These are phyloP conservation scores for Coemansia sp. DNA, from an alignment of 192 early-diverging fungal genomes.

Conservation along the genomic window DNA sequence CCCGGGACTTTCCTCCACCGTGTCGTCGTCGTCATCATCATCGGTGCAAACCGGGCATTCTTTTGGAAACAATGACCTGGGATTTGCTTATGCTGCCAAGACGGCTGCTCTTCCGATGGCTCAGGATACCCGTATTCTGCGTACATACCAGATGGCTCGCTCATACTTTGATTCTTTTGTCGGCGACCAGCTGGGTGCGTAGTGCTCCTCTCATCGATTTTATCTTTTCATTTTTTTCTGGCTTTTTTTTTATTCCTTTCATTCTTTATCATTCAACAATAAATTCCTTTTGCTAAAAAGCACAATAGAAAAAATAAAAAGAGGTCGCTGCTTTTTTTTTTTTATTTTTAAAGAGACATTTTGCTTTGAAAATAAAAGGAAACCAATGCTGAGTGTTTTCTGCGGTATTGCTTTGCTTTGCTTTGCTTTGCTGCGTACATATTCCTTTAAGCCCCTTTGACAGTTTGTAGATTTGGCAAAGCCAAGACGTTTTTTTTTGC, in stretches of 20 bases:
- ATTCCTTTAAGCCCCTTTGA: too few species aligned
- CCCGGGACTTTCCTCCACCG: neutral
- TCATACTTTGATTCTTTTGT: conserved; percentile 52
- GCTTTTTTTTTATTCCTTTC: neutral
- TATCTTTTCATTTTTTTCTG: neutral
- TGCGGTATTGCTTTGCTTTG: too few species aligned
- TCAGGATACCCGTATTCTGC: conserved; percentile 43
- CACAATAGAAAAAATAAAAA: neutral
- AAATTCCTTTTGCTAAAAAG: too few species aligned
- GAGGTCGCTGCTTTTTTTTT: neutral
- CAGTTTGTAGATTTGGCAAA: too few species aligned
- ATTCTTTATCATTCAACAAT: too few species aligned
- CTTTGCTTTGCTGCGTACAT: too few species aligned
- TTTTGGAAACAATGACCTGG: neutral
- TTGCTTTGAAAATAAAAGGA: too few species aligned
- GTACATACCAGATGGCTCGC: conserved; percentile 41
- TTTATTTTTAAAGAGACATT: neutral
- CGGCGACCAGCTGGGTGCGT: conserved; percentile 20
- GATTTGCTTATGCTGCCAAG: neutral
- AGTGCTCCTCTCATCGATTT: neutral
- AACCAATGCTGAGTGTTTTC: too few species aligned
- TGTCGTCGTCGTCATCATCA: neutral
- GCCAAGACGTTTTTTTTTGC: too few species aligned
- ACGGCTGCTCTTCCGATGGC: conserved; percentile 32
- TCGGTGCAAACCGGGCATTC: neutral